Evolutionary conservation across 371 early-diverging fungal species (phyloP), one percentile per base, ranked within the genome.

Genomic region (Batkoa obscura): DNA sequence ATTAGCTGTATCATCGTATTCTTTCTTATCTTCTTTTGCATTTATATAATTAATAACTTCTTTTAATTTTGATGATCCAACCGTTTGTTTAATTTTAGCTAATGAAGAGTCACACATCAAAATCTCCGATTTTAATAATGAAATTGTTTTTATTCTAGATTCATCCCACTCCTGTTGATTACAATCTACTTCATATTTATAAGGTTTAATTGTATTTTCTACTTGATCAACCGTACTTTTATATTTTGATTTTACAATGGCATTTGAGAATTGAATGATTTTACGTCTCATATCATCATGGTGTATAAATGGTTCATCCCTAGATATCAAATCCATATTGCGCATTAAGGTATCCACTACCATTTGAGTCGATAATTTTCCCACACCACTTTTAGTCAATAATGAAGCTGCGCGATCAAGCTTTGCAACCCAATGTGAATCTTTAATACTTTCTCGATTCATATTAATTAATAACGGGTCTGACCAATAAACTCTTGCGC

Each of bases 151-250:
- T 60, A 81, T 81, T 52, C 79, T 78, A n/a, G 88, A 93, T 42
- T 88, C 88, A 6, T 71, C 68, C 98, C 98, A 97, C 63, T 95
- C 98, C 57, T 76, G 72, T 32, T 87, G 86, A 9, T 86, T 82
- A 49, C 87, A 81, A 59, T 95, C 94, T 2, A 93, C 86, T 69
- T 95, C 96, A 58, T 86, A 89, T 71, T 97, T 97, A 75, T 81
- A 94, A 2, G 96, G 98, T 68, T 95, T 95, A 68, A 97, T 91
- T 5, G 94, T 90, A 67, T 94, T 95, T 63, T 97, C 98, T 4
- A 97, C 95, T 68, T 93, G 94, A 61, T 95, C 96, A 8, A 90
- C 84, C 0, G 88, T 85, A 1, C 84, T 70, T 50, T 85, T 76
- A 65, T 86, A 88, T 56, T 92, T 88, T 51, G 72, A 71, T 37